These are phyloP conservation scores for Xylaria polymorpha DNA, from an alignment of 2,329 filamentous ascomycete genomes.

Conservation along the genomic window DNA sequence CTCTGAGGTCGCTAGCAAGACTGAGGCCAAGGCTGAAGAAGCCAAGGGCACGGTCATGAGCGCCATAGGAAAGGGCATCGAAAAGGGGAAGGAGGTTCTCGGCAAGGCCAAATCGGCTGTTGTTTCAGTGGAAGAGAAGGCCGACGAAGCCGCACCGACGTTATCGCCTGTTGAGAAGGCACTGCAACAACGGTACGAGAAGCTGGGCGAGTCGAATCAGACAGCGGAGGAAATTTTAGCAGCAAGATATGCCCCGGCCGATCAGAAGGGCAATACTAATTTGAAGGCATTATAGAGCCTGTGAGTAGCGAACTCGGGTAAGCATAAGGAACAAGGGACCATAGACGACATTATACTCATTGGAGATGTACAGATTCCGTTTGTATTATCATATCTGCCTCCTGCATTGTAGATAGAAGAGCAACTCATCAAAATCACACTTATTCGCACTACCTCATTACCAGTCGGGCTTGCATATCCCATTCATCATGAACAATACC, in stretches of 20 bases:
- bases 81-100: constrained; percentile 56
- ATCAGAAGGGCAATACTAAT: constrained; percentile 56
- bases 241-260: constrained; percentile 46
- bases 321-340: neutral
- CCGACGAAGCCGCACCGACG: constrained; percentile 39
- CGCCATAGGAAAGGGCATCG: constrained; percentile 56
- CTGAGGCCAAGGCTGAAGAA: constrained; percentile 41
- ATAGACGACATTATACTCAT: constrained; percentile 14
- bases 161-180: constrained; percentile 65
- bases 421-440: constrained; percentile 3
- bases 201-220: constrained; percentile 54
- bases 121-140: constrained; percentile 53
- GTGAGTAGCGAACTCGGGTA: constrained; percentile 2
- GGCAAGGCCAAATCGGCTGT: constrained; percentile 54
- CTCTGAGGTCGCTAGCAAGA: constrained; percentile 46
- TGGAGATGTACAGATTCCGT: constrained; percentile 25
- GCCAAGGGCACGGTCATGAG: constrained; percentile 54
- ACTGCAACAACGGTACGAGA: constrained; percentile 64
- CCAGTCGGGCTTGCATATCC: neutral
- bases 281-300: constrained; percentile 38
- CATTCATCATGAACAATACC: neutral
- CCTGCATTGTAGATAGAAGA: constrained; percentile 17
- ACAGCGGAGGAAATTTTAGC: constrained; percentile 52
- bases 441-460: neutral
- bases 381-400: constrained; percentile 34